Percentiles rank a stretch among this genome's conserved stretches.
Evolutionary conservation across 2,329 filamentous ascomycete genomes (phyloP).

Genomic region (Davidsoniella virescens): DNA sequence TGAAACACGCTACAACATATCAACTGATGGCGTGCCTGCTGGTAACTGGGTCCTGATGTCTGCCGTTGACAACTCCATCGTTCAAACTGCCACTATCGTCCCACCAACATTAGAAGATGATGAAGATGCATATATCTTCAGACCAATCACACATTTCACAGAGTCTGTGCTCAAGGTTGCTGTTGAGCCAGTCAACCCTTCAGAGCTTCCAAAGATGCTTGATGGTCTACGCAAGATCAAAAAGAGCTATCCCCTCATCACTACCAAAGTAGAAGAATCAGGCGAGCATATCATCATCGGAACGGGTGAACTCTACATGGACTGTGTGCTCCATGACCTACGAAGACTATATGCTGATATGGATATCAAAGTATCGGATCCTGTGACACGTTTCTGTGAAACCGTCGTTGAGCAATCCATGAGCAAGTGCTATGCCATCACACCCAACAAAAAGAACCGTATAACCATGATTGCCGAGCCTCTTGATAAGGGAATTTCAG

Average conservation of each 20-base stretch:
- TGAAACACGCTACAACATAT: constrained; percentile 83
- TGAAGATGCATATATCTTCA: constrained; percentile 91
- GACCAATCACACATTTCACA: constrained; percentile 82
- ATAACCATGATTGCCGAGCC: constrained; percentile 97
- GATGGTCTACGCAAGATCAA: constrained; percentile 93
- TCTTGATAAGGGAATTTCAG: constrained; percentile 82
- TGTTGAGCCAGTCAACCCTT: constrained; percentile 95
- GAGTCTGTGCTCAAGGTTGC: constrained; percentile 96
- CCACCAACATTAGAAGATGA: constrained; percentile 65
- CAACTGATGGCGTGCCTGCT: constrained; percentile 79
- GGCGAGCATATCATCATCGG: constrained; percentile 91
- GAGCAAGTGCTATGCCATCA: constrained; percentile 94
- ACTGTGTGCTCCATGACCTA: constrained; percentile 91
- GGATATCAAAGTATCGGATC: constrained; percentile 98
- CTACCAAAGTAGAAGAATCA: constrained; percentile 94
- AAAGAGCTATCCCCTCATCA: constrained; percentile 91
- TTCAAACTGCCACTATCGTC: constrained; percentile 89
- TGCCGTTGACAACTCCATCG: constrained; percentile 92
- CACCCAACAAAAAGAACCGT: constrained; percentile 98
- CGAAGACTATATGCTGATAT: constrained; percentile 91
- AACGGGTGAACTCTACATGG: constrained; percentile 98
- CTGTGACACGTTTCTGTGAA: constrained; percentile 93
- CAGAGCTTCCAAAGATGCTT: constrained; percentile 95
- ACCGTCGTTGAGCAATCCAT: constrained; percentile 94
- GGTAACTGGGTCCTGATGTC: constrained; percentile 86